A percentile compares a stretch with the other conserved stretches of the same genome.
phyloP scores from a whole-genome alignment of 2,329 filamentous ascomycete species.

The Talaromyces sp. region DNA sequence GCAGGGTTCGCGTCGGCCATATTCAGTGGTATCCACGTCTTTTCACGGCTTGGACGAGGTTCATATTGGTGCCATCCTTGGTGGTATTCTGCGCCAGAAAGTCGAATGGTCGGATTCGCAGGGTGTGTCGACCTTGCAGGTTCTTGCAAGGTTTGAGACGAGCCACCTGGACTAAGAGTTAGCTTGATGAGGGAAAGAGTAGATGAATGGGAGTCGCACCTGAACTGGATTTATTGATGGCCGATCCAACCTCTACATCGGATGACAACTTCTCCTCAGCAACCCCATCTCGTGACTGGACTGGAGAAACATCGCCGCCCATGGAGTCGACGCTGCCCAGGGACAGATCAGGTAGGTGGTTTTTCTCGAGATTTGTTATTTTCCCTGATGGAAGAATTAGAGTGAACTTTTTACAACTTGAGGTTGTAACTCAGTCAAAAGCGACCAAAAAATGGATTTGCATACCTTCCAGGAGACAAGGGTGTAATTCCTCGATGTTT shows the following conservation, averaged over 20 bases:
- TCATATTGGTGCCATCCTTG: slow-evolving; percentile 15
- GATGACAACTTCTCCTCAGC: slow-evolving; percentile 11
- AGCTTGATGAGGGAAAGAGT: neutral
- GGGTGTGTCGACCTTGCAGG: slow-evolving; percentile 2
- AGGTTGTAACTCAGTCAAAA: neutral
- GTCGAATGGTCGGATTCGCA: slow-evolving; percentile 10
- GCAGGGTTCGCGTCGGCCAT: slow-evolving; percentile 27
- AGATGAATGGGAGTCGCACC: neutral
- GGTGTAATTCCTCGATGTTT: neutral
- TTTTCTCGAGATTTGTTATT: neutral
- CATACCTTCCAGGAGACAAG: neutral
- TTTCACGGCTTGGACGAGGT: slow-evolving; percentile 17
- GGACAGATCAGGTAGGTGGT: neutral
- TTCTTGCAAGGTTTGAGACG: slow-evolving; percentile 3
- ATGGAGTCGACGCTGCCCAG: slow-evolving; percentile 14
- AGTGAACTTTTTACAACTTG: neutral
- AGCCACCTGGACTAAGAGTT: neutral
- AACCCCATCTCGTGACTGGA: slow-evolving; percentile 15
- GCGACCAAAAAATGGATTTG: neutral
- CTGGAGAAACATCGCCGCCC: slow-evolving; percentile 24
- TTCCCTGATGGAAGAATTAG: neutral
- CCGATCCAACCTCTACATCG: slow-evolving; percentile 8
- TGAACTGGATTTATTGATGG: slow-evolving; percentile 10
- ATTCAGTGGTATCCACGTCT: slow-evolving; percentile 16
- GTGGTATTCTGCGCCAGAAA: slow-evolving; percentile 17